Conservation (phyloP, 2,329 filamentous ascomycete species). For the Pyrenochaeta sp. region DNA sequence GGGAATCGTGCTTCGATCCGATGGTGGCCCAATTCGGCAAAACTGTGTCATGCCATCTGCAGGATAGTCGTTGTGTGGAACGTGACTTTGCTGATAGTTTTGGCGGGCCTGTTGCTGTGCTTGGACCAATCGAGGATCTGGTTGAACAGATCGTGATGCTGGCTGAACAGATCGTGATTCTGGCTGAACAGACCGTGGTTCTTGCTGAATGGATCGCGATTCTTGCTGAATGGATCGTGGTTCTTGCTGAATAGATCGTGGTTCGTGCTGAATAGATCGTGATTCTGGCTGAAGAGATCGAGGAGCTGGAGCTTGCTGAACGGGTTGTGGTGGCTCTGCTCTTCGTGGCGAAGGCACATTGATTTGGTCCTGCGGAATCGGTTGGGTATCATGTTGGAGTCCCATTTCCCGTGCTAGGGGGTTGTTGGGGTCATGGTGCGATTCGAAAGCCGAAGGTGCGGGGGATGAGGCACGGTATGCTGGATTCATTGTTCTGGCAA, state of each 20-base stretch:
- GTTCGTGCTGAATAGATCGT: slow-evolving; percentile 8
- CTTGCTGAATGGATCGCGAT: too few relatives aligned
- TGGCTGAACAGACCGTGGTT: slow-evolving; percentile 13
- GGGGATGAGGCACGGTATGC: slow-evolving; percentile 95
- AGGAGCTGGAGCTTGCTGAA: neutral
- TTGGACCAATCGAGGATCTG: slow-evolving; percentile 45
- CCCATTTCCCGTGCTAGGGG: slow-evolving; percentile 74
- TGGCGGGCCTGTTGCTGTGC: slow-evolving; percentile 48
- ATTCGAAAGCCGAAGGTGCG: slow-evolving; percentile 90
- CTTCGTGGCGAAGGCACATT: slow-evolving; percentile 24
- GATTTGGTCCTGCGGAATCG: slow-evolving; percentile 36
- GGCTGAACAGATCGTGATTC: slow-evolving; percentile 9
- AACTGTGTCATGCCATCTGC: slow-evolving; percentile 98
- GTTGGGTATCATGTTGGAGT: slow-evolving; percentile 53
- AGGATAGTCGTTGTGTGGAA: slow-evolving; percentile 93
- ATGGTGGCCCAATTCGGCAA: slow-evolving; percentile 77
- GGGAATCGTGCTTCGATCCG: slow-evolving; percentile 72
- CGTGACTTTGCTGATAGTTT: slow-evolving; percentile 60
- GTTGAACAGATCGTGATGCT: slow-evolving; percentile 30
- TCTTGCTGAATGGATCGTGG: slow-evolving; percentile 6
- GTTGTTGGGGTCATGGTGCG: slow-evolving; percentile 86
- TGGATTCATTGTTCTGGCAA: slow-evolving; percentile 92
- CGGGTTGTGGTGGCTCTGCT: slow-evolving; percentile 7
- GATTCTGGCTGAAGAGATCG: neutral
- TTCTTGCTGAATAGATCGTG: too few relatives aligned